Evolutionary conservation across 78 protist genomes (phyloP), one percentile per base, ranked within the genome.

Genomic region (Paratrimastix pyriformis): DNA sequence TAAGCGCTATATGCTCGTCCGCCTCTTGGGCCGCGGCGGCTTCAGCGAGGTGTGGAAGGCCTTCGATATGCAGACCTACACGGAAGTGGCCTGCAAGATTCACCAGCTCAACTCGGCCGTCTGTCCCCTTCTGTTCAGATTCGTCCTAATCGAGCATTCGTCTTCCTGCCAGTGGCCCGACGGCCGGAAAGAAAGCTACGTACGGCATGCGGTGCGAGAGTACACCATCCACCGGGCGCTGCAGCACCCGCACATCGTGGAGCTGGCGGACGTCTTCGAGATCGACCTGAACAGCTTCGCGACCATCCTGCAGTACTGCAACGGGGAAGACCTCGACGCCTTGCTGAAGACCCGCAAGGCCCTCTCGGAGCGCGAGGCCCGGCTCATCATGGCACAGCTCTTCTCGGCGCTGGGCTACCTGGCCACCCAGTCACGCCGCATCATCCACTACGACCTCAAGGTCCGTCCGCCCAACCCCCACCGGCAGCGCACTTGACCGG

Each of bases 381-480:
- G 65, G 4, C 0, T 30, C 40, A 68, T 83, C 68, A 76, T 83
- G 38, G 29, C 48, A 21, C 91, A 89, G 80, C 35, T 91, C 29
- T 0, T 92, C 26, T 0, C n/a, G 29, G 97, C 88, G 0, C 85
- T 93, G n/a, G 30, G 8, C n/a, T 89, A 92, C 42, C 80, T 93
- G 6, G 66, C 40, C 86, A 9, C 46, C 7, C 83, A 54, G 72
- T n/a, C 29, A 26, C 75, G 54, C 40, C 60, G 33, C 1, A 74
- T 93, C 42, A 91, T 93, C 46, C 97, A 93, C 75, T 93, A 88
- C 72, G 97, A 93, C 75, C 85, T 93, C 69, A 93, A 93, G n/a
- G n/a, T n/a, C n/a, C n/a, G n/a, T n/a, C n/a, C n/a, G n/a, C n/a
- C n/a, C n/a, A n/a, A 18, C n/a, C n/a, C n/a, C n/a, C n/a, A n/a